phyloP scores from a whole-genome alignment of 1,284 basidiomycete species.

The Sporisorium scitamineum region DNA sequence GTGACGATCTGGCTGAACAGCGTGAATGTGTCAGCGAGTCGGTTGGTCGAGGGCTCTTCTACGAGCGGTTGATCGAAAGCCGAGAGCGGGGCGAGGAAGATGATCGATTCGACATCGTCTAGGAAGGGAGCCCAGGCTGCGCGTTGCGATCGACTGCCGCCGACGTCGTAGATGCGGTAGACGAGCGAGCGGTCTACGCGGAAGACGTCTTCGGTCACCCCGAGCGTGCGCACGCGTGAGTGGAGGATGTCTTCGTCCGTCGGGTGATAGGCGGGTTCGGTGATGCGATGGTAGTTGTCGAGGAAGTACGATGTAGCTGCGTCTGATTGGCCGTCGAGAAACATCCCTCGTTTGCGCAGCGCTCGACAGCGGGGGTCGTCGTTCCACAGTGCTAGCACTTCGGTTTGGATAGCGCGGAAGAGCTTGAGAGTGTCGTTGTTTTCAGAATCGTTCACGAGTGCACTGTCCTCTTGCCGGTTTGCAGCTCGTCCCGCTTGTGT shows the following conservation, averaged over 20 bases:
- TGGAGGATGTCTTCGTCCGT: constrained; percentile 57
- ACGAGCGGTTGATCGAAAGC: constrained; percentile 54
- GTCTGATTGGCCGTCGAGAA: constrained; percentile 24
- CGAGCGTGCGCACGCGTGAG: constrained; percentile 57
- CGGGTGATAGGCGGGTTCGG: constrained; percentile 16
- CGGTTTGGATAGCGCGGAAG: constrained; percentile 7
- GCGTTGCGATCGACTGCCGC: constrained; percentile 46
- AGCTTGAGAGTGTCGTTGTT: not conserved
- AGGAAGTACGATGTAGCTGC: constrained; percentile 46
- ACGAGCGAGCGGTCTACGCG: constrained; percentile 28
- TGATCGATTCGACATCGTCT: constrained; percentile 48
- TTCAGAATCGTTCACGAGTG: constrained; percentile 1
- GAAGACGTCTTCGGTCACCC: constrained; percentile 50
- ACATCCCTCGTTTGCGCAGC: constrained; percentile 24
- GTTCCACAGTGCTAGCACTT: constrained; percentile 21
- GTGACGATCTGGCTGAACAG: constrained; percentile 47
- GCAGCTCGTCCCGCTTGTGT: not conserved
- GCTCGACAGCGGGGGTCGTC: constrained; percentile 15
- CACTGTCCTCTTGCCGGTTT: not conserved
- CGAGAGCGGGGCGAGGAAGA: constrained; percentile 58
- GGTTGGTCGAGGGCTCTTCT: constrained; percentile 46
- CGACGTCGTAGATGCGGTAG: constrained; percentile 58
- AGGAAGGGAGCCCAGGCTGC: constrained; percentile 50
- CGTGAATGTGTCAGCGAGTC: constrained; percentile 42
- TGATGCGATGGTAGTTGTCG: constrained; percentile 41